phyloP scores from a whole-genome alignment of 2,329 filamentous ascomycete genomes.

The Colletotrichum noveboracense region DNA sequence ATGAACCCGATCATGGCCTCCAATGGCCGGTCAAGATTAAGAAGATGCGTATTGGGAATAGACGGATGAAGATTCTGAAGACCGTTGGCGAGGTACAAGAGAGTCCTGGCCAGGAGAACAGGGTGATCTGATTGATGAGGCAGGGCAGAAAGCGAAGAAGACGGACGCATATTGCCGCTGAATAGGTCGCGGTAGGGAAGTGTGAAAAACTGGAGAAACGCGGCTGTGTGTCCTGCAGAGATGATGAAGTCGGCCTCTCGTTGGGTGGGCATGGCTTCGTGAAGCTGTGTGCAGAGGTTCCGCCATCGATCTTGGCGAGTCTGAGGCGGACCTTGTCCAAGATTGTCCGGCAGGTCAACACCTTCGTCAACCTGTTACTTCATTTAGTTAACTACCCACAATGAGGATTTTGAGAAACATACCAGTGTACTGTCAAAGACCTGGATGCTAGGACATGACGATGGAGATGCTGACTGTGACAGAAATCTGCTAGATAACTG shows the following conservation, averaged over 20 bases:
- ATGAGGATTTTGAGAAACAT: neutral
- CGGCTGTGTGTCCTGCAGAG: neutral
- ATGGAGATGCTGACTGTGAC: neutral
- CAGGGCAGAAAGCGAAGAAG: neutral
- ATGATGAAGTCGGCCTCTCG: neutral
- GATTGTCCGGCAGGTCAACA: neutral
- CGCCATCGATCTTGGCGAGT: neutral
- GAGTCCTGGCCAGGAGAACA: neutral
- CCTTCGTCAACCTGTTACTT: neutral
- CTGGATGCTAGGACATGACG: neutral
- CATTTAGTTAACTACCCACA: neutral
- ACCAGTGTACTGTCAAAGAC: neutral
- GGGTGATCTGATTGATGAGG: neutral
- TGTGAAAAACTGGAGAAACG: neutral
- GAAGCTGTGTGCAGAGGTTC: neutral
- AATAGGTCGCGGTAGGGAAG: neutral
- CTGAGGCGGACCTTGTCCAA: no score
- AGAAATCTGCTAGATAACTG: neutral
- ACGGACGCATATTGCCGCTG: neutral
- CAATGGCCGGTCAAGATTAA: conserved; percentile 24
- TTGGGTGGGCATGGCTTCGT: neutral
- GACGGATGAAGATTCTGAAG: conserved; percentile 2
- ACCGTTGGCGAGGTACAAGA: neutral
- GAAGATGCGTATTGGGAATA: conserved; percentile 27
- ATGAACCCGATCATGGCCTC: conserved; percentile 30